These are phyloP conservation scores for Petunia secreta DNA, from an alignment of 257 asterid genomes.

Conservation along the genomic window DNA sequence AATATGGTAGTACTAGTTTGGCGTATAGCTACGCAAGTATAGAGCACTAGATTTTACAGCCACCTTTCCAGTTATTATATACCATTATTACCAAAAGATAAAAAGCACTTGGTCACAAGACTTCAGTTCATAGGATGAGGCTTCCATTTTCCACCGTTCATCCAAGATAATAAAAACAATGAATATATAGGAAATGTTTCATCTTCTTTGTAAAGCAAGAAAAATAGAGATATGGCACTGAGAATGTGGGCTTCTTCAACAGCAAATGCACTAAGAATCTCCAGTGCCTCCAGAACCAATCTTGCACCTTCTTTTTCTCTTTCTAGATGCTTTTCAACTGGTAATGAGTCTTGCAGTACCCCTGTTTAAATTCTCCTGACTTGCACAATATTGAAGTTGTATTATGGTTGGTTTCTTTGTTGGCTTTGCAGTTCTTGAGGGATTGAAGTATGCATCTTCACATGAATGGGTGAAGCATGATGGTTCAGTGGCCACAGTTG, in stretches of 20 bases:
- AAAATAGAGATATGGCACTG: conserved; percentile 58
- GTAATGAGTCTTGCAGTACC: conserved; percentile 32
- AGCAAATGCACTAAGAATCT: conserved; percentile 78
- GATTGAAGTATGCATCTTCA: conserved; percentile 70
- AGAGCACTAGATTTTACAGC: no score
- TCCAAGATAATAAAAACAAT: conserved; percentile 37
- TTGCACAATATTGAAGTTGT: background rate
- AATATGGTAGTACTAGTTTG: no score
- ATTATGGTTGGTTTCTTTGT: background rate
- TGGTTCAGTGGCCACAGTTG: conserved; percentile 77
- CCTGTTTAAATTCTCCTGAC: background rate
- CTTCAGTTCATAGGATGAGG: conserved; percentile 35
- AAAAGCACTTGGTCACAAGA: conserved; percentile 9
- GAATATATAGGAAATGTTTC: conserved; percentile 22
- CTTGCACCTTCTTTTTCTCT: conserved; percentile 43
- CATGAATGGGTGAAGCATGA: conserved; percentile 99
- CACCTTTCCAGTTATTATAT: background rate
- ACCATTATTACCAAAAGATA: background rate
- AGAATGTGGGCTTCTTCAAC: conserved; percentile 98
- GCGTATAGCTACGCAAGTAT: no score
- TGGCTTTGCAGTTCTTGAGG: conserved; percentile 66
- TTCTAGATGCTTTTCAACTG: conserved; percentile 81
- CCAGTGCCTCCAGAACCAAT: conserved; percentile 40
- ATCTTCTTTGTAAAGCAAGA: conserved; percentile 23
- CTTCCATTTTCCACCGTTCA: conserved; percentile 76